Conservation (phyloP, 1,139 yeast species). For the Hyphopichia buzzinii region DNA sequence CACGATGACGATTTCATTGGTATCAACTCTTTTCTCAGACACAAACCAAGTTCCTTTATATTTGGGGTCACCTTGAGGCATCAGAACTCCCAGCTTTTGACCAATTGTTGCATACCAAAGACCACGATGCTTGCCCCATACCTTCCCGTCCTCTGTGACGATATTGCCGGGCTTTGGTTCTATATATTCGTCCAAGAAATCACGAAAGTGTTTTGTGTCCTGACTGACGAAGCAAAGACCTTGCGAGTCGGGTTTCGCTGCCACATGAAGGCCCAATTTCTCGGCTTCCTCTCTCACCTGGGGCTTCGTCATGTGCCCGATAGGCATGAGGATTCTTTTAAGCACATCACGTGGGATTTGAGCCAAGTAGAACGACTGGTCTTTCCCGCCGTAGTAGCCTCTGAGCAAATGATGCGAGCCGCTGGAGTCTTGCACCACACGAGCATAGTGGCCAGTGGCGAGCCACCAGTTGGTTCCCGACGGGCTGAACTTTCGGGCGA, state of each 20-base stretch:
- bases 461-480: slow-evolving; percentile 60
- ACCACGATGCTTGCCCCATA: slow-evolving; percentile 83
- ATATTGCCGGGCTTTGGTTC: slow-evolving; percentile 74
- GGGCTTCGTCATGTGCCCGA: slow-evolving; percentile 75
- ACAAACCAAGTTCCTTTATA: slow-evolving; percentile 87
- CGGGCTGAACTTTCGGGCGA: slow-evolving; percentile 32
- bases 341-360: slow-evolving; percentile 54
- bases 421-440: slow-evolving; percentile 42
- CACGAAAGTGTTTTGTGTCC: slow-evolving; percentile 65
- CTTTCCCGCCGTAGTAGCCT: slow-evolving; percentile 63
- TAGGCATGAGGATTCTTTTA: slow-evolving; percentile 63
- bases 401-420: slow-evolving; percentile 52
- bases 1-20: slow-evolving; percentile 78
- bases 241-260: slow-evolving; percentile 85
- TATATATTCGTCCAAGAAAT: slow-evolving; percentile 74
- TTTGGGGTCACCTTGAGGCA: slow-evolving; percentile 84
- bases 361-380: slow-evolving; percentile 88
- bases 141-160: slow-evolving; percentile 65
- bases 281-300: slow-evolving; percentile 68
- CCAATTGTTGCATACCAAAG: slow-evolving; percentile 95
- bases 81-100: slow-evolving; percentile 70
- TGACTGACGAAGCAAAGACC: slow-evolving; percentile 92
- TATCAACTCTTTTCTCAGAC: slow-evolving; percentile 58
- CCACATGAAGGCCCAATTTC: slow-evolving; percentile 54
- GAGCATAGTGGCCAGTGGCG: slow-evolving; percentile 91